Evolutionary conservation across 2,329 filamentous ascomycete genomes (phyloP).

Genomic region (Cladosporium sp.): DNA sequence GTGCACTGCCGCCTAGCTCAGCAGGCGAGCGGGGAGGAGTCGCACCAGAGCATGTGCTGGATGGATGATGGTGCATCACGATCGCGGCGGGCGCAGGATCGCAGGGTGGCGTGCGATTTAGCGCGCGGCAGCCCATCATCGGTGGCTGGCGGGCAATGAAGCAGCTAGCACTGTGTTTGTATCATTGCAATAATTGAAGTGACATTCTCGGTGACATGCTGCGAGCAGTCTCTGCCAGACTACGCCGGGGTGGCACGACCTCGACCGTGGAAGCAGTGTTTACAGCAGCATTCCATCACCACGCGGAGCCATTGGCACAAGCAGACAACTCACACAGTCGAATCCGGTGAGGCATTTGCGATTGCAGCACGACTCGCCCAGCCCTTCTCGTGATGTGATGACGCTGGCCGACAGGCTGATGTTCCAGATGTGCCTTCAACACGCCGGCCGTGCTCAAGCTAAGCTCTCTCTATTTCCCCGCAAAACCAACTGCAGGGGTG

Average conservation of each 20-base stretch:
- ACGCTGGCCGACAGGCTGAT: neutral
- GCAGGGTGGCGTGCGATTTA: conserved; percentile 3
- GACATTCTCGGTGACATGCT: no score
- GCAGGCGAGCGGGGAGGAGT: conserved; percentile 7
- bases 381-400: neutral
- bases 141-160: neutral
- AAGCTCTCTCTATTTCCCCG: neutral
- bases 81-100: conserved; percentile 4
- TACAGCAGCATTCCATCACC: no score
- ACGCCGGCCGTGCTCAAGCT: conserved; percentile 1
- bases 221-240: no score
- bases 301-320: no score
- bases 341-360: no score
- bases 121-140: neutral
- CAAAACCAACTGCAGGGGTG: conserved; percentile 3
- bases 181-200: no score
- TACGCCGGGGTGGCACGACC: no score
- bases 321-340: no score
- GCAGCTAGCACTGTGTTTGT: no score
- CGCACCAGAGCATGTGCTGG: conserved; percentile 5
- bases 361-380: no score
- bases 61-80: neutral
- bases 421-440: conserved; percentile 1
- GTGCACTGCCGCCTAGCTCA: conserved; percentile 4
- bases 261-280: no score